phyloP scores from a whole-genome alignment of 805 yeast genomes.

The Wickerhamomyces canadensis region DNA sequence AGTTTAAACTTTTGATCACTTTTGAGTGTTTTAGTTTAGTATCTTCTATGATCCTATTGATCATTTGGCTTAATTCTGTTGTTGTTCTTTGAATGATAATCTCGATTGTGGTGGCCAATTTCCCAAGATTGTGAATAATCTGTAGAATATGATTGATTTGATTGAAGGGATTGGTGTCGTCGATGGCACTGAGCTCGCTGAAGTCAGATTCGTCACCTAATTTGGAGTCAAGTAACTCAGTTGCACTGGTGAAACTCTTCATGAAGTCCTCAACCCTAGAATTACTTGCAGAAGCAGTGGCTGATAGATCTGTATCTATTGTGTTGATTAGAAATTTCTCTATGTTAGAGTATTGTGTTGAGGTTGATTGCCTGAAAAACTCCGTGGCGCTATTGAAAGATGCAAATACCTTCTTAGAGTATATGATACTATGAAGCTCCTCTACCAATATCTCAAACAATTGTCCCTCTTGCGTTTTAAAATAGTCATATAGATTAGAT shows the following conservation, averaged over 20 bases:
- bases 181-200: conserved; percentile 26
- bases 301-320: conserved; percentile 52
- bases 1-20: conserved; percentile 26
- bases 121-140: conserved; percentile 55
- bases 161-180: conserved; percentile 41
- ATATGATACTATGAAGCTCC: conserved; percentile 67
- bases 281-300: conserved; percentile 38
- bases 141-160: conserved; percentile 49
- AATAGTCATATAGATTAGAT: conserved; percentile 41
- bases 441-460: conserved; percentile 72
- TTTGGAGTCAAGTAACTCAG: conserved; percentile 25
- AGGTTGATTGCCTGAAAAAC: conserved; percentile 14
- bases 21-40: conserved; percentile 51
- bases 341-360: conserved; percentile 33
- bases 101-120: conserved; percentile 52
- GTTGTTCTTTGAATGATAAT: conserved; percentile 49
- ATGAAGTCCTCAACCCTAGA: conserved; percentile 32
- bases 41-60: conserved; percentile 60
- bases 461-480: conserved; percentile 51
- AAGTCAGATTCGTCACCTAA: conserved; percentile 20
- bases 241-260: conserved; percentile 16
- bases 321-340: conserved; percentile 51
- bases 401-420: conserved; percentile 37
- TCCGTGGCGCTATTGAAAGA: conserved; percentile 20
- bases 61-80: conserved; percentile 58